A percentile compares a stretch with the other conserved stretches of the same genome.
phyloP scores from a whole-genome alignment of 441 rosid genomes.

The Adansonia gregorii region DNA sequence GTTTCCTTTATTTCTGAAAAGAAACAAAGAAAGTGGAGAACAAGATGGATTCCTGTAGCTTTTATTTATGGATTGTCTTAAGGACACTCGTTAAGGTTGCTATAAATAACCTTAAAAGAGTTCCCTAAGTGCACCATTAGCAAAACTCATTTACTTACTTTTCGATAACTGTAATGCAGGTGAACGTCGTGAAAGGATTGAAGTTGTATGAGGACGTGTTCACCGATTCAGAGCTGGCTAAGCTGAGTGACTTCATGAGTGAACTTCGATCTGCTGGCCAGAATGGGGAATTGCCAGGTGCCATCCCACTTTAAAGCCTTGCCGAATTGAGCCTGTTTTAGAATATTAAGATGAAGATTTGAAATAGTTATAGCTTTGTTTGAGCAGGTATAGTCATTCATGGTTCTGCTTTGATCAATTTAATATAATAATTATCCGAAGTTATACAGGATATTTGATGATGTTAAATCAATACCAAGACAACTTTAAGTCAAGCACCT shows the following conservation, averaged over 20 bases:
- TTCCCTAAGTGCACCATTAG: too few species aligned
- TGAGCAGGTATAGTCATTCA: not conserved
- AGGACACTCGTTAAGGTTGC: too few species aligned
- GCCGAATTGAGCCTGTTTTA: conserved; percentile 23
- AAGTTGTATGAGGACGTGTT: conserved; percentile 79
- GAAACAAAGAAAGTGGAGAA: not conserved
- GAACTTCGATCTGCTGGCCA: conserved; percentile 77
- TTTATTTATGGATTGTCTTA: not conserved
- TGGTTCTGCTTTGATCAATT: conserved; percentile 16
- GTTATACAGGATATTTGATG: not conserved
- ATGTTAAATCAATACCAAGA: not conserved
- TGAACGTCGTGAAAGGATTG: conserved; percentile 93
- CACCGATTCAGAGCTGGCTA: conserved; percentile 66
- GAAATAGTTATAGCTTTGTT: conserved; percentile 27
- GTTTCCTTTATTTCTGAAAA: conserved; percentile 8
- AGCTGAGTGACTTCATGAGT: conserved; percentile 60
- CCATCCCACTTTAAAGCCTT: conserved; percentile 24
- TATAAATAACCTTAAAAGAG: too few species aligned
- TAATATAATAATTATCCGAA: not conserved
- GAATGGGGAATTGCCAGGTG: conserved; percentile 83
- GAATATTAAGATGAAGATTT: conserved; percentile 22
- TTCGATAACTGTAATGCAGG: conserved; percentile 53
- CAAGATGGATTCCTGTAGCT: conserved; percentile 10
- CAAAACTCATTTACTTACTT: conserved; percentile 34
- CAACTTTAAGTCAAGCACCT: not conserved